A percentile compares a stretch with the other conserved stretches of the same genome.
These are phyloP conservation scores for Decorospora gaudefroyi DNA, from an alignment of 2,329 filamentous ascomycete species.

Conservation along the genomic window DNA sequence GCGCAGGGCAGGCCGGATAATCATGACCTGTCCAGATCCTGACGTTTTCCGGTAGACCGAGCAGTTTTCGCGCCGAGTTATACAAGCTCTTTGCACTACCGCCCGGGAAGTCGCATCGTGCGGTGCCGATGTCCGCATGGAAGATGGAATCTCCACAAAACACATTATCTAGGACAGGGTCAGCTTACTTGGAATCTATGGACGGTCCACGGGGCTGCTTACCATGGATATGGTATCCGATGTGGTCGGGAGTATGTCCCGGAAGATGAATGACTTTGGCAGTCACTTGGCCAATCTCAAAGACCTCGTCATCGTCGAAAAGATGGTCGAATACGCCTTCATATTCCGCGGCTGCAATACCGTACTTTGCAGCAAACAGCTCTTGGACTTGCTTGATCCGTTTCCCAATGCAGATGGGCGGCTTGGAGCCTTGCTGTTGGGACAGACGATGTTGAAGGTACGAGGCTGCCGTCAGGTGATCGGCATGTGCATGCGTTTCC, in stretches of 20 bases:
- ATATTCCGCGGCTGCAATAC: constrained; percentile 52
- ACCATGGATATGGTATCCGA: constrained; percentile 61
- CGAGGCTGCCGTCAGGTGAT: constrained; percentile 63
- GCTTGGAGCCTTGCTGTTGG: constrained; percentile 47
- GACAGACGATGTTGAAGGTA: constrained; percentile 57
- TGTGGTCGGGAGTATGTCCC: constrained; percentile 64
- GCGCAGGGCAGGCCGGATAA: constrained; percentile 33
- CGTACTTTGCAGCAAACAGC: constrained; percentile 57
- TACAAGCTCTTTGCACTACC: constrained; percentile 38
- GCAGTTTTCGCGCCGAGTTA: constrained; percentile 33
- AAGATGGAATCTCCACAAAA: constrained; percentile 47
- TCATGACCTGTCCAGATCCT: constrained; percentile 47
- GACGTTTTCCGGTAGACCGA: constrained; percentile 33
- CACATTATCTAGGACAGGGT: constrained; percentile 33
- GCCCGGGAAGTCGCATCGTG: constrained; percentile 46
- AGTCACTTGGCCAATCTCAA: constrained; percentile 55
- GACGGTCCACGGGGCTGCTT: not conserved
- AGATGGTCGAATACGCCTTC: constrained; percentile 57
- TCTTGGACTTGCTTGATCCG: constrained; percentile 59
- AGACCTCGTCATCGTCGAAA: constrained; percentile 59
- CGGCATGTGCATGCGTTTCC: constrained; percentile 66
- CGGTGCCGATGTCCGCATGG: constrained; percentile 42
- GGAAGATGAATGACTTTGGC: constrained; percentile 60
- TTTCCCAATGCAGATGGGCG: constrained; percentile 60
- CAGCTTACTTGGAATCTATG: not conserved